Evolutionary conservation across 2,329 filamentous ascomycete species (phyloP).

Genomic region (Fusarium xylarioides): DNA sequence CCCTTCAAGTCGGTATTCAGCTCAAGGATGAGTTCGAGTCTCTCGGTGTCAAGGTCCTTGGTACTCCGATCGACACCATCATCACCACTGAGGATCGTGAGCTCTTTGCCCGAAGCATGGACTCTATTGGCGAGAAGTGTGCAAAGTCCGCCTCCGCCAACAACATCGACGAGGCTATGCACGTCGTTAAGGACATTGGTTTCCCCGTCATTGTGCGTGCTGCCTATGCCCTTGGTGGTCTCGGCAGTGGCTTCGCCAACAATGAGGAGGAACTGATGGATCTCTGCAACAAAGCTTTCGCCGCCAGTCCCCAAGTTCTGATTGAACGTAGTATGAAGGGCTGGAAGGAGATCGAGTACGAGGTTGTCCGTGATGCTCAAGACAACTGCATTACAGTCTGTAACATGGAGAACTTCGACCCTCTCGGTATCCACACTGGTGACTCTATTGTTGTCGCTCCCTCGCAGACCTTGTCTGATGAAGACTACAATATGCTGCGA

Average conservation of each 20-base stretch:
- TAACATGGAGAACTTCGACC: constrained; percentile 99
- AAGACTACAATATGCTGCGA: constrained; percentile 99
- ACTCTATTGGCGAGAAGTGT: constrained; percentile 96
- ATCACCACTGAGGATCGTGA: constrained; percentile 99
- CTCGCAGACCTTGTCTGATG: constrained; percentile 94
- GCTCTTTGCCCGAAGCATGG: constrained; percentile 97
- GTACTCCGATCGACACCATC: constrained; percentile 96
- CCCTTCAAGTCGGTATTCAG: constrained; percentile 94
- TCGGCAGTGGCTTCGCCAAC: constrained; percentile 95
- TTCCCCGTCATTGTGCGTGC: constrained; percentile 98
- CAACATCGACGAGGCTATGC: constrained; percentile 86
- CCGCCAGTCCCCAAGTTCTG: constrained; percentile 92
- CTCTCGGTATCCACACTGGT: constrained; percentile 95
- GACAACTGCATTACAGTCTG: constrained; percentile 99
- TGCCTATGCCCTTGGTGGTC: constrained; percentile 92
- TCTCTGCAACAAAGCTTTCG: constrained; percentile 93
- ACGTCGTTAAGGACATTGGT: constrained; percentile 88
- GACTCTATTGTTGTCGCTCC: constrained; percentile 98
- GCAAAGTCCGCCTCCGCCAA: constrained; percentile 95
- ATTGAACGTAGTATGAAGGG: constrained; percentile 99
- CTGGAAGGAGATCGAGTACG: constrained; percentile 99
- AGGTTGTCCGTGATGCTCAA: constrained; percentile 92
- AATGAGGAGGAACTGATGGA: constrained; percentile 83
- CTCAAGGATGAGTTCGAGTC: constrained; percentile 96
- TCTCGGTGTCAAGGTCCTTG: constrained; percentile 92